Base-by-base conservation (phyloP, 768 basidiomycete species). In the Bullera alba region DNA sequence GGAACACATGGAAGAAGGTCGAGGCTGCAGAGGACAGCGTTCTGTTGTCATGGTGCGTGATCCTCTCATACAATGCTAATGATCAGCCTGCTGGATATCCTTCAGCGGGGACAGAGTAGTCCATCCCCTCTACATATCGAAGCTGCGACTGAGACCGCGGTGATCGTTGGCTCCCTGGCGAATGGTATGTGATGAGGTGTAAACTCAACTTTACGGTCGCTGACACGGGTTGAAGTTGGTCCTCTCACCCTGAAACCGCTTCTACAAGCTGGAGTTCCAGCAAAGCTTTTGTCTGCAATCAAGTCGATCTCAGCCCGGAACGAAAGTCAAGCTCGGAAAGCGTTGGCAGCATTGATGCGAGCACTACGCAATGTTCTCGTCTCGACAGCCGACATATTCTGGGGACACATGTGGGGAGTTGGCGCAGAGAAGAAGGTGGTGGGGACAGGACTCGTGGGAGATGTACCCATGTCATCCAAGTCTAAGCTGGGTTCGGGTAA, bases 351-450 rank as follows among this genome's bases (percentile, higher is more conserved):
- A 1, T 25, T 64, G 5, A 43, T 70, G 1, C 42, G 69, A 44
- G 70, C 70, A 12, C 39, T 70, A 3, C 54, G 70, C 21, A 72
- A 70, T 46, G 29, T 70, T 35, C 47, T 64, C 3, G 50, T 68
- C 14, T 51, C 70, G 8, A 63, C 63, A 1, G 68, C 66, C 4
- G 70, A 72, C 46, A 53, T 63, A 22, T 44, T 68, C 14, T 69
- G 68, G 66, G 68, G 70, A 7, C 62, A 63, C 25, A 63, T 63
- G 54, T 69, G 69, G 69, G 69, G 69, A 14, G 67, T 71, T 5
- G 64, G 67, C 4, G 55, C 61, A 3, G 64, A 65, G 38, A 43
- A 35, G 19, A 43, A 42, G 48, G 54, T 56, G 12, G 56, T 62
- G 5, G 42, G 21, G 25, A 61, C 57, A 19, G 60, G 63, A 8